Percentiles rank a stretch among this genome's conserved stretches.
phyloP scores from a whole-genome alignment of 2,329 filamentous ascomycete genomes.

The Huntiella omanensis region DNA sequence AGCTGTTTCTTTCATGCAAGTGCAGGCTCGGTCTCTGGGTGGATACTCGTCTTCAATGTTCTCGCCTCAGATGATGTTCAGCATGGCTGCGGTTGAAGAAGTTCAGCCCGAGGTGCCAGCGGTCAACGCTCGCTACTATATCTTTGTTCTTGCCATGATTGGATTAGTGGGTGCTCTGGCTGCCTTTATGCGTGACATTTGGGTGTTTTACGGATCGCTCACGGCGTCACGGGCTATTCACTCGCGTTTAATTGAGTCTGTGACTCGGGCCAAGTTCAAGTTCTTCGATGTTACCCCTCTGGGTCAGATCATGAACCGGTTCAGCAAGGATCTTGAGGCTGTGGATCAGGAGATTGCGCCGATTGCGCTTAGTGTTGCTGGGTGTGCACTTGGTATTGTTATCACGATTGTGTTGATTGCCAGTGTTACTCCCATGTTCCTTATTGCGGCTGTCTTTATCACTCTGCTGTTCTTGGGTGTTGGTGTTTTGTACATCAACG shows the following conservation, averaged over 20 bases:
- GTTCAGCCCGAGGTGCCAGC: conserved; percentile 18
- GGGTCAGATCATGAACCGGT: conserved; percentile 93
- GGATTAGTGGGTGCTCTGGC: conserved; percentile 61
- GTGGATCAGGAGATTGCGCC: conserved; percentile 92
- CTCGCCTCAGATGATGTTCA: conserved; percentile 6
- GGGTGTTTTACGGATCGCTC: conserved; percentile 83
- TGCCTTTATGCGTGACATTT: conserved; percentile 64
- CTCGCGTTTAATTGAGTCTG: conserved; percentile 52
- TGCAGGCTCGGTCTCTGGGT: conserved; percentile 3
- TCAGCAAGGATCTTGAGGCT: conserved; percentile 91
- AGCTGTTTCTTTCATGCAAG: not conserved
- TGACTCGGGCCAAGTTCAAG: conserved; percentile 82
- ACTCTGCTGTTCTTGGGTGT: conserved; percentile 64
- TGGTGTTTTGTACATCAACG: conserved; percentile 71
- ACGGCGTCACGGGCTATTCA: conserved; percentile 77
- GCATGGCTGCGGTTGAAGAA: conserved; percentile 1
- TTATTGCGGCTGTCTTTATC: conserved; percentile 76
- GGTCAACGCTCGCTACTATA: conserved; percentile 70
- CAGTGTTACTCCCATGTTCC: conserved; percentile 72
- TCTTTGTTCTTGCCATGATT: conserved; percentile 63
- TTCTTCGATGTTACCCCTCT: conserved; percentile 96
- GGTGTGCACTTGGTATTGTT: conserved; percentile 46
- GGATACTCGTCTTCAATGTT: conserved; percentile 4
- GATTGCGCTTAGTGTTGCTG: conserved; percentile 59
- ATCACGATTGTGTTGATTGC: conserved; percentile 82